phyloP scores from a whole-genome alignment of 2,329 filamentous ascomycete species.

The Ophiostoma ulmi region DNA sequence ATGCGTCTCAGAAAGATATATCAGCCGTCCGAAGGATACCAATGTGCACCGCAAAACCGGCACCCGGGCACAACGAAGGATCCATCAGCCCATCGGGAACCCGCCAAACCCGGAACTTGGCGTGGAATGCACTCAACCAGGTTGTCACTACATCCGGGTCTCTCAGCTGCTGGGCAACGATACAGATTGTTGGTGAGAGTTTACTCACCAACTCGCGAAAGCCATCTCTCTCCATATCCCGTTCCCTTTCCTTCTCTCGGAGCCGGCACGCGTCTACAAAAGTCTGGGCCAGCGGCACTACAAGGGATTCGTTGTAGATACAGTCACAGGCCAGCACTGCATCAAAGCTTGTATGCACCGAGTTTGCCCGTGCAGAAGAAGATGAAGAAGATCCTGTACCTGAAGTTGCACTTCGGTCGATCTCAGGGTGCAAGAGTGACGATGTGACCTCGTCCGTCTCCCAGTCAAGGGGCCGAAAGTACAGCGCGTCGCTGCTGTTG shows the following conservation, averaged over 20 bases:
- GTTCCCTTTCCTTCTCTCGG: slow-evolving; percentile 34
- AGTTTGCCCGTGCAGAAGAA: neutral
- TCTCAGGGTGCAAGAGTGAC: slow-evolving; percentile 25
- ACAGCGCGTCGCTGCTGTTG: neutral
- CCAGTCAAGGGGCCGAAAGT: slow-evolving; percentile 4
- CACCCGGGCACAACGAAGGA: slow-evolving; percentile 53
- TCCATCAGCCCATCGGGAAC: slow-evolving; percentile 61
- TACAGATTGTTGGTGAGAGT: slow-evolving; percentile 57
- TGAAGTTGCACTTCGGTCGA: neutral
- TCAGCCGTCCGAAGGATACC: slow-evolving; percentile 49
- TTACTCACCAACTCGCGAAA: neutral
- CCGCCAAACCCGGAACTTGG: slow-evolving; percentile 68
- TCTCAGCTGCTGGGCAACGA: slow-evolving; percentile 85
- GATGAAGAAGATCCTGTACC: neutral
- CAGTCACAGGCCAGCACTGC: slow-evolving; percentile 83
- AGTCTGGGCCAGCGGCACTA: slow-evolving; percentile 75
- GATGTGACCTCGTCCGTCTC: slow-evolving; percentile 30
- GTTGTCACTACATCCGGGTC: slow-evolving; percentile 77
- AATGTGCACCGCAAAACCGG: slow-evolving; percentile 79
- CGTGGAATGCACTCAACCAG: slow-evolving; percentile 68
- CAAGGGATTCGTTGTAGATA: slow-evolving; percentile 86
- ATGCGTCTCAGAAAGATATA: neutral
- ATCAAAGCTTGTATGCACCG: slow-evolving; percentile 53
- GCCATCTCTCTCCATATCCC: slow-evolving; percentile 21
- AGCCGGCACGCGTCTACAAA: slow-evolving; percentile 69